These are phyloP conservation scores for Xerocomus nothofagi DNA, from an alignment of 1,284 basidiomycete species.

Conservation along the genomic window DNA sequence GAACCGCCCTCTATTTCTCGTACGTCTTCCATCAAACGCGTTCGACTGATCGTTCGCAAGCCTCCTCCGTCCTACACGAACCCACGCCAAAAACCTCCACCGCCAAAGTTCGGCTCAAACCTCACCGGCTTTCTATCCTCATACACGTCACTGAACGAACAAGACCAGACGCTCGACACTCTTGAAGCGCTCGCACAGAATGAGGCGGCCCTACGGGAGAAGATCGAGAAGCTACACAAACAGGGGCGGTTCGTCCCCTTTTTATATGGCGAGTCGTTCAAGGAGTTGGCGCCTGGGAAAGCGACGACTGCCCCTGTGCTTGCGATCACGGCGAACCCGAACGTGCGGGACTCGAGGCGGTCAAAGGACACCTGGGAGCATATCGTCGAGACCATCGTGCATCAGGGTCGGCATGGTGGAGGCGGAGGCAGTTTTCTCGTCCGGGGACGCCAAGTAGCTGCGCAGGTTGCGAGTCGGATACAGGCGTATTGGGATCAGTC, in stretches of 20 bases:
- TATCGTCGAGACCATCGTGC: constrained; percentile 48
- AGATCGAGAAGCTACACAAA: constrained; percentile 48
- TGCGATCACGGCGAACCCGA: constrained; percentile 16
- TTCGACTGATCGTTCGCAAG: constrained; percentile 67
- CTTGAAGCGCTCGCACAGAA: constrained; percentile 46
- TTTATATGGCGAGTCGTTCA: constrained; percentile 28
- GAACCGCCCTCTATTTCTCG: constrained; percentile 10
- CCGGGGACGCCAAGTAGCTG: constrained; percentile 49
- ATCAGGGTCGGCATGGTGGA: constrained; percentile 32
- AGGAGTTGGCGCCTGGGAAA: constrained; percentile 12
- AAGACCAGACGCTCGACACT: constrained; percentile 45
- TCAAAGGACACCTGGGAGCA: constrained; percentile 56
- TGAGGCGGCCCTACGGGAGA: constrained; percentile 55
- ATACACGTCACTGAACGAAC: constrained; percentile 51
- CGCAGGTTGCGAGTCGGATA: constrained; percentile 68
- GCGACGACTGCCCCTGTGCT: constrained; percentile 3
- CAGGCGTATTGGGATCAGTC: constrained; percentile 78
- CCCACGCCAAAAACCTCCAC: constrained; percentile 63
- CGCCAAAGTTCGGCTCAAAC: constrained; percentile 52
- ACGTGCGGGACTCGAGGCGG: constrained; percentile 31
- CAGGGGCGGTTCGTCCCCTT: constrained; percentile 38
- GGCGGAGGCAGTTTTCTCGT: constrained; percentile 38
- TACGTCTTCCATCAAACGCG: constrained; percentile 49
- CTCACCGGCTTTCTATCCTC: constrained; percentile 59
- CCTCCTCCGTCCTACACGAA: constrained; percentile 63